phyloP scores from a whole-genome alignment of 73 alveolate genomes.

The Breviolum minutum region DNA sequence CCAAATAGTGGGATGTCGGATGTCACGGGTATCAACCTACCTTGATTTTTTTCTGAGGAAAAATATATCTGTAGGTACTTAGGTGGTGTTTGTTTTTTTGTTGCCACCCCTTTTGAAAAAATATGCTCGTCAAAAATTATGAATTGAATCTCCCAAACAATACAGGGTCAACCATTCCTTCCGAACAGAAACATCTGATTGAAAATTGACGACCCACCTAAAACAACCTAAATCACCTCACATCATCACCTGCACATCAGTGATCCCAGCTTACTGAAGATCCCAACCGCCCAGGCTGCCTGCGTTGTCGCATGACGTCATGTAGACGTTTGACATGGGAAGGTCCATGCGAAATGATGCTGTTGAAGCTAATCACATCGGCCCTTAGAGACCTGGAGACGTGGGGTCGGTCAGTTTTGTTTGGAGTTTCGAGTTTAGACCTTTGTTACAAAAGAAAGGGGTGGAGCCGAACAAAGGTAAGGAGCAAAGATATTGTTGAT shows the following conservation, averaged over 20 bases:
- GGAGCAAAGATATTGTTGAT: neutral
- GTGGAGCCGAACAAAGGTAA: neutral
- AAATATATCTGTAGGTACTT: too few relatives aligned
- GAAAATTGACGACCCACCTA: neutral
- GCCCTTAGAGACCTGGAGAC: neutral
- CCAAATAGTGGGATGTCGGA: too few relatives aligned
- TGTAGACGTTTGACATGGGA: neutral
- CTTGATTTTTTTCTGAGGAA: too few relatives aligned
- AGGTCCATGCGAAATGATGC: constrained; percentile 5
- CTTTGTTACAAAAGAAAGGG: too few relatives aligned
- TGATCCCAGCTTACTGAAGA: neutral
- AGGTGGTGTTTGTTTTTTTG: too few relatives aligned
- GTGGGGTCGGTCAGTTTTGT: neutral
- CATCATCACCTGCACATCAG: neutral
- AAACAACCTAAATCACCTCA: too few relatives aligned
- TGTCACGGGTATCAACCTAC: too few relatives aligned
- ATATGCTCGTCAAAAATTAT: too few relatives aligned
- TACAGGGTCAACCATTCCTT: neutral
- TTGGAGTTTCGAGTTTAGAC: neutral
- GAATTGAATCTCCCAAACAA: neutral
- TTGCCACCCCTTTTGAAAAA: too few relatives aligned
- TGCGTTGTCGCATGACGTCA: neutral
- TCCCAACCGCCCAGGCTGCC: neutral
- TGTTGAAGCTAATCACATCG: constrained; percentile 27
- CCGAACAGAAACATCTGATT: neutral